Evolutionary conservation across 352 stramenopile genomes (phyloP).

Genomic region (Globisporangium radiosum): DNA sequence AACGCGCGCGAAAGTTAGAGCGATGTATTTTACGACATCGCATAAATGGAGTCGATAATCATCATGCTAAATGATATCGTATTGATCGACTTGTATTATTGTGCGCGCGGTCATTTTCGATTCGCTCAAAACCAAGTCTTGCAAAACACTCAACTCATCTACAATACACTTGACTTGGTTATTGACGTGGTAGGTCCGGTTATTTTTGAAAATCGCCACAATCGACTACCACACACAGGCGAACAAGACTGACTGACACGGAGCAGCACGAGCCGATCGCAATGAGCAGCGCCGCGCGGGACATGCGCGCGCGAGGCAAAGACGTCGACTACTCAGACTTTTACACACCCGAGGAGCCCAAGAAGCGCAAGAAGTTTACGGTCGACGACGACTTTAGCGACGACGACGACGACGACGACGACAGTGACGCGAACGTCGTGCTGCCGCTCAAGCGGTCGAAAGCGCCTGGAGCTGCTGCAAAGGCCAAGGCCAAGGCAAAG

Average conservation of each 20-base stretch:
- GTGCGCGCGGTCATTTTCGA: too few relatives aligned
- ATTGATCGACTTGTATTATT: too few relatives aligned
- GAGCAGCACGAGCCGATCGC: slow-evolving; percentile 12
- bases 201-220: background rate
- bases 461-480: slow-evolving; percentile 7
- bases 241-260: background rate
- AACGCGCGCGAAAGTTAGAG: too few relatives aligned
- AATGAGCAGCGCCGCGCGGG: slow-evolving; percentile 26
- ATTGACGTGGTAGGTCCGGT: too few relatives aligned
- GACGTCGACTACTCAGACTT: slow-evolving; percentile 40
- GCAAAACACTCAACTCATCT: too few relatives aligned
- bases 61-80: too few relatives aligned
- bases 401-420: slow-evolving; percentile 21
- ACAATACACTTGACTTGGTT: too few relatives aligned
- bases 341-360: slow-evolving; percentile 12
- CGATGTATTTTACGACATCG: too few relatives aligned
- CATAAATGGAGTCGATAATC: too few relatives aligned
- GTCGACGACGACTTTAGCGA: slow-evolving; percentile 21
- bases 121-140: too few relatives aligned
- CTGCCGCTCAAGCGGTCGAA: slow-evolving; percentile 11
- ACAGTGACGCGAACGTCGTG: slow-evolving; percentile 16
- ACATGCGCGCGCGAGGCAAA: slow-evolving; percentile 25
- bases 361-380: slow-evolving; percentile 13
- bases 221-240: background rate
- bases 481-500: slow-evolving; percentile 15